Evolutionary conservation across 2,329 filamentous ascomycete genomes (phyloP).

Genomic region (Aspergillus terreus): DNA sequence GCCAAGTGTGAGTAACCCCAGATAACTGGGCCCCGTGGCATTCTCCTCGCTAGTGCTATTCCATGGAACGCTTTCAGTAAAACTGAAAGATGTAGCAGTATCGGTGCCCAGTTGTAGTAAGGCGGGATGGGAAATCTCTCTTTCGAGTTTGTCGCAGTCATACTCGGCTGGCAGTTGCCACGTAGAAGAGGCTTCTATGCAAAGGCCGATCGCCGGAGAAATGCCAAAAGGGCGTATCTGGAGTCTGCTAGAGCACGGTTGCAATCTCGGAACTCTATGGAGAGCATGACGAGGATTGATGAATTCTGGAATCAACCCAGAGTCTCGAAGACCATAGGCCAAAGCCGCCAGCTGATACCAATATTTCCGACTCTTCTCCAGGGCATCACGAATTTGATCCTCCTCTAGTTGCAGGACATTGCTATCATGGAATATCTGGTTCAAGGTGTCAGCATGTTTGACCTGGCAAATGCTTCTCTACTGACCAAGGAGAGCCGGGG

Average conservation of each 20-base stretch:
- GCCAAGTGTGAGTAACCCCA: slow-evolving; percentile 11
- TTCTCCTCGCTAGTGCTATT: slow-evolving; percentile 3
- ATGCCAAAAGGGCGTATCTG: neutral
- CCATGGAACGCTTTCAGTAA: slow-evolving; percentile 4
- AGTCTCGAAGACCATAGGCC: neutral
- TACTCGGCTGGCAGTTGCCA: slow-evolving; percentile 6
- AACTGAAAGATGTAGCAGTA: slow-evolving; percentile 5
- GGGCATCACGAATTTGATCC: neutral
- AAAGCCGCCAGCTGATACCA: slow-evolving; percentile 11
- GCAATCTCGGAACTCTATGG: slow-evolving; percentile 9
- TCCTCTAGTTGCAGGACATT: too few species aligned
- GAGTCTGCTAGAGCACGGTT: neutral
- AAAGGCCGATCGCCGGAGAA: slow-evolving; percentile 4
- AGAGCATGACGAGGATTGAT: slow-evolving; percentile 10
- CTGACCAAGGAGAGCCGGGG: too few species aligned
- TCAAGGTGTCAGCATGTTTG: too few species aligned
- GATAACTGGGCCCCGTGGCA: slow-evolving; percentile 3
- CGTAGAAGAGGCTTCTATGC: slow-evolving; percentile 5
- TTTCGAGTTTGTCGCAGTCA: slow-evolving; percentile 6
- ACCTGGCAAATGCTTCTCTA: too few species aligned
- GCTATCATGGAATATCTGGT: too few species aligned
- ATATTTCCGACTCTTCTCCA: slow-evolving; percentile 11
- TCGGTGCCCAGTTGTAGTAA: slow-evolving; percentile 7
- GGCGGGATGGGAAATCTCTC: slow-evolving; percentile 1
- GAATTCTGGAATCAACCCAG: slow-evolving; percentile 4